Conservation (phyloP, 1,139 yeast genomes). For the Zygosaccharomyces pseudobailii region DNA sequence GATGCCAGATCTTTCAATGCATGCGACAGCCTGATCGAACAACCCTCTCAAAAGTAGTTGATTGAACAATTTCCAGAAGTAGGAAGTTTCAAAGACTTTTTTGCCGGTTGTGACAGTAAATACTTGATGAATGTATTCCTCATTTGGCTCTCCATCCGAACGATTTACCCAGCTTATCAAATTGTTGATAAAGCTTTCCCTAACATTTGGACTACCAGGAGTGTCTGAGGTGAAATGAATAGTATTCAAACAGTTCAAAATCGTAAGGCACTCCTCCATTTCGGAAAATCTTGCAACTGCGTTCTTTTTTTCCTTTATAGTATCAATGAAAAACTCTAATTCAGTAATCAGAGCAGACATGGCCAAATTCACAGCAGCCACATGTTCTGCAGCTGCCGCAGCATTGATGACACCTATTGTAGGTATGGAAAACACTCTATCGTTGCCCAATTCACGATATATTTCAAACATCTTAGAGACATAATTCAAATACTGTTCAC, state of each 20-base stretch:
- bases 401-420: constrained; percentile 38
- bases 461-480: constrained; percentile 38
- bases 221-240: constrained; percentile 45
- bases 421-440: constrained; percentile 35
- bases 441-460: constrained; percentile 38
- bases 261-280: constrained; percentile 45
- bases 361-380: constrained; percentile 34
- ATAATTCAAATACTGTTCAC: constrained; percentile 37
- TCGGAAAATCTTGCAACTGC: constrained; percentile 34
- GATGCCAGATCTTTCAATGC: constrained; percentile 40
- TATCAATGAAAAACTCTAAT: constrained; percentile 34
- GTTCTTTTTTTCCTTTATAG: constrained; percentile 19
- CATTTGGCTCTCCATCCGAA: constrained; percentile 57
- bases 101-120: constrained; percentile 31
- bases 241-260: constrained; percentile 56
- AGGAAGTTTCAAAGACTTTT: constrained; percentile 49
- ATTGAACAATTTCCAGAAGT: constrained; percentile 62
- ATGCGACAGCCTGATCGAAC: constrained; percentile 48
- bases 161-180: constrained; percentile 61
- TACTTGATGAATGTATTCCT: constrained; percentile 38
- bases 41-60: constrained; percentile 61
- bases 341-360: constrained; percentile 35
- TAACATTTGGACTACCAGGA: constrained; percentile 41
- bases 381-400: constrained; percentile 33
- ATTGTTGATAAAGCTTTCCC: constrained; percentile 23